Percentiles rank a stretch among this genome's conserved stretches.
Evolutionary conservation across 2,329 filamentous ascomycete genomes (phyloP).

Genomic region (Aspergillus sp.): DNA sequence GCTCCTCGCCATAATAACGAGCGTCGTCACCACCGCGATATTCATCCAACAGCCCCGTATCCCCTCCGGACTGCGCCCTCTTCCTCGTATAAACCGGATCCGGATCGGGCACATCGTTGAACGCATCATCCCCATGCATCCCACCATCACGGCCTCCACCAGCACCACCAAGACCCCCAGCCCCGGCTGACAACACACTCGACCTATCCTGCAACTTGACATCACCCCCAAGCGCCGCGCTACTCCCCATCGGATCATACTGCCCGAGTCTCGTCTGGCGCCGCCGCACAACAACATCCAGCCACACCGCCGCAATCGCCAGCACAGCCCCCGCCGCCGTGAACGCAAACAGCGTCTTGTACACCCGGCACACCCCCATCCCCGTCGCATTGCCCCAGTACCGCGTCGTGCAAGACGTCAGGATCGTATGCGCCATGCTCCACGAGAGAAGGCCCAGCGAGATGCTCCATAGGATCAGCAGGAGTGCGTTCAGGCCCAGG

Average conservation of each 20-base stretch:
- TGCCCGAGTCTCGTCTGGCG: conserved; percentile 37
- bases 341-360: conserved; percentile 54
- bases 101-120: not conserved
- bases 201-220: conserved; percentile 25
- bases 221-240: conserved; percentile 21
- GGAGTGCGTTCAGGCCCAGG: conserved; percentile 38
- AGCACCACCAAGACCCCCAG: no score
- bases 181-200: conserved; percentile 4
- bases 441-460: conserved; percentile 45
- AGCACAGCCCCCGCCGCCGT: conserved; percentile 39
- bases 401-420: conserved; percentile 39
- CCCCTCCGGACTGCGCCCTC: not conserved
- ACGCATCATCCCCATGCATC: conserved; percentile 3
- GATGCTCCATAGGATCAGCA: conserved; percentile 44
- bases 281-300: conserved; percentile 44
- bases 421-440: conserved; percentile 46
- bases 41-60: not conserved
- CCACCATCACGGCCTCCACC: no score
- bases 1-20: conserved; percentile 7
- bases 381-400: conserved; percentile 48
- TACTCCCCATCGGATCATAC: conserved; percentile 39
- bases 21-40: not conserved
- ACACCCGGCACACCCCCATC: conserved; percentile 47
- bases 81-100: no score
- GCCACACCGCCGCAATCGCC: conserved; percentile 37